Conservation (phyloP, 805 yeast genomes). For the Sporopachydermia lactativora region DNA sequence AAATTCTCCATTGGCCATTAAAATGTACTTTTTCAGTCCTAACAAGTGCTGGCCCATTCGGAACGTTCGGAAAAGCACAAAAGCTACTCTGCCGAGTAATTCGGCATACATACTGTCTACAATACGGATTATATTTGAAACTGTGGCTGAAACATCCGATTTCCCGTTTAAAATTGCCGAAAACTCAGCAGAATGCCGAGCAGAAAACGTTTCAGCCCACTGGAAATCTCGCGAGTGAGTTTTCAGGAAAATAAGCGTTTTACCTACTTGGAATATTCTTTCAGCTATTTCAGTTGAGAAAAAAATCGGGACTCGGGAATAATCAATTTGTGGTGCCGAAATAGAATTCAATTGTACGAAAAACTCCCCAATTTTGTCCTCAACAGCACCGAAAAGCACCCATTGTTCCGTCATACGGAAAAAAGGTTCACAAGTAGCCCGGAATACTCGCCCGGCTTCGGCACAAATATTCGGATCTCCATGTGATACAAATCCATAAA, state of each 20-base stretch:
- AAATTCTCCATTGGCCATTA: conserved; percentile 74
- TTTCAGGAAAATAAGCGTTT: conserved; percentile 49
- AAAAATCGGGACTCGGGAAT: conserved; percentile 30
- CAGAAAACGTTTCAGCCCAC: conserved; percentile 32
- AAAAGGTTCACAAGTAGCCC: conserved; percentile 33
- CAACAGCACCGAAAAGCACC: conserved; percentile 54
- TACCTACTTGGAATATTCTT: conserved; percentile 55
- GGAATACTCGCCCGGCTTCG: not conserved
- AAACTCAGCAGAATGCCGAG: conserved; percentile 7
- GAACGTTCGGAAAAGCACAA: conserved; percentile 33
- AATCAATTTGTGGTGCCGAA: conserved; percentile 8
- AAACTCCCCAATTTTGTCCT: conserved; percentile 44
- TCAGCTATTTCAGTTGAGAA: conserved; percentile 25
- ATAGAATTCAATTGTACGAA: conserved; percentile 27
- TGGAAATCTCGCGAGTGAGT: conserved; percentile 50
- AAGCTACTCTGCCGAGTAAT: conserved; percentile 36
- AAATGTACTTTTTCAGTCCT: conserved; percentile 48
- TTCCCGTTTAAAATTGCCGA: conserved; percentile 3
- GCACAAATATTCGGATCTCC: not conserved
- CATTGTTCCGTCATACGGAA: conserved; percentile 45
- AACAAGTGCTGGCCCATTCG: conserved; percentile 38
- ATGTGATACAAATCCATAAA: not conserved
- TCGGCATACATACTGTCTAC: conserved; percentile 29
- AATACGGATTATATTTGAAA: conserved; percentile 15
- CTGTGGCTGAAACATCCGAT: not conserved